These are phyloP conservation scores for Cudoniella acicularis DNA, from an alignment of 495 filamentous ascomycete species.

Conservation along the genomic window DNA sequence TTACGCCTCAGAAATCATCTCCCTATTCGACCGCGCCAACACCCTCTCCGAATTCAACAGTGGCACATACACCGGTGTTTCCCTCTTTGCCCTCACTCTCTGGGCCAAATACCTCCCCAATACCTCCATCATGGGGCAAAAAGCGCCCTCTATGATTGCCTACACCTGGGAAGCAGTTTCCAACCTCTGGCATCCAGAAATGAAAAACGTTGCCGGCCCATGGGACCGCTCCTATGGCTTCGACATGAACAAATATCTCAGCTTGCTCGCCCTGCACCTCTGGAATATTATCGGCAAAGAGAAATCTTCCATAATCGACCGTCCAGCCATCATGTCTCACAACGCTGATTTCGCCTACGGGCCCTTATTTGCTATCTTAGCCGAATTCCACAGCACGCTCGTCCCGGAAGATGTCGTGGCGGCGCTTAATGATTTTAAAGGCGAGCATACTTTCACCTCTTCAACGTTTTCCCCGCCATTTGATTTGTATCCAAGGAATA, in stretches of 20 bases:
- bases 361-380: constrained; percentile 33
- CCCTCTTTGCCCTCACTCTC: constrained; percentile 39
- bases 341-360: constrained; percentile 37
- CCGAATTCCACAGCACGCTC: constrained; percentile 29
- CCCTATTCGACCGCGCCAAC: constrained; percentile 33
- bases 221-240: constrained; percentile 43
- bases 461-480: constrained; percentile 37
- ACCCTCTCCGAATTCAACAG: constrained; percentile 42
- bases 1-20: constrained; percentile 33
- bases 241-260: constrained; percentile 40
- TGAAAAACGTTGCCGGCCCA: constrained; percentile 39
- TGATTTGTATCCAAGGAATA: constrained; percentile 36
- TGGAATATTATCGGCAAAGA: constrained; percentile 36
- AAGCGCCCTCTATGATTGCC: constrained; percentile 28
- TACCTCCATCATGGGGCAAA: constrained; percentile 29
- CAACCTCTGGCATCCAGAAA: constrained; percentile 33
- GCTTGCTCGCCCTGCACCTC: constrained; percentile 33
- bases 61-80: constrained; percentile 41
- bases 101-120: constrained; percentile 35
- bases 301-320: constrained; percentile 17
- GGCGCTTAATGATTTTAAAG: constrained; percentile 30
- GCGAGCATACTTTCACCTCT: constrained; percentile 33
- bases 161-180: constrained; percentile 33
- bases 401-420: constrained; percentile 17
- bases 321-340: constrained; percentile 33